phyloP scores from a whole-genome alignment of 495 filamentous ascomycete species.

The Sporormia fimetaria region DNA sequence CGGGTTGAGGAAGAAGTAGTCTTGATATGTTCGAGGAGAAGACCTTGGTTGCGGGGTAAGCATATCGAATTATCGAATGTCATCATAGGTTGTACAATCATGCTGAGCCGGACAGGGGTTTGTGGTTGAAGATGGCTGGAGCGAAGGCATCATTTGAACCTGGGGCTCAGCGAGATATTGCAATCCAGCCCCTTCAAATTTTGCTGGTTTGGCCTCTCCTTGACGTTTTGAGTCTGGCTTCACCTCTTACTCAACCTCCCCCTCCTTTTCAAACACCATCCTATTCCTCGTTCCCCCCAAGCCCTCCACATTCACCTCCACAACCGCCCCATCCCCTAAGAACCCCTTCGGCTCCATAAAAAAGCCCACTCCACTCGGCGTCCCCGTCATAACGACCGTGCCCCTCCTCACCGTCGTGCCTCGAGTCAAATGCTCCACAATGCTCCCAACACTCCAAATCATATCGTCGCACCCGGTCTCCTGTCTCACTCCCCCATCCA shows the following conservation, averaged over 20 bases:
- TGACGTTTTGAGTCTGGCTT: not conserved
- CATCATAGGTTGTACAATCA: no score
- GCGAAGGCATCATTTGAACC: no score
- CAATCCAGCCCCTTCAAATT: no score
- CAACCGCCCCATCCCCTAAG: slow-evolving; percentile 34
- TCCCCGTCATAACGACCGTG: slow-evolving; percentile 36
- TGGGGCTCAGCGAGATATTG: no score
- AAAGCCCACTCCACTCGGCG: slow-evolving; percentile 34
- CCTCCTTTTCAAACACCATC: slow-evolving; percentile 28
- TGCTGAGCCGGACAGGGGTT: no score
- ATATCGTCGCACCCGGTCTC: slow-evolving; percentile 28
- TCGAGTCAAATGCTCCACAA: slow-evolving; percentile 29
- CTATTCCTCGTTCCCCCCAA: slow-evolving; percentile 31
- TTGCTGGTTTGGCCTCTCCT: not conserved
- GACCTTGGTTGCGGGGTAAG: no score
- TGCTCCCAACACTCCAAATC: slow-evolving; percentile 29
- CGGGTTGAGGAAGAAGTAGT: no score
- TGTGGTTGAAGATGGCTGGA: no score
- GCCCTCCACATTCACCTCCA: slow-evolving; percentile 31
- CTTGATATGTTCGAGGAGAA: no score
- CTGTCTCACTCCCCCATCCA: slow-evolving; percentile 37
- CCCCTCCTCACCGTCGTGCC: slow-evolving; percentile 32
- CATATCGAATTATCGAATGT: no score
- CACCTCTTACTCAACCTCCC: not conserved
- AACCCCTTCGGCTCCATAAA: slow-evolving; percentile 31